phyloP scores from a whole-genome alignment of 2,329 filamentous ascomycete species.

The Fusarium nanum region DNA sequence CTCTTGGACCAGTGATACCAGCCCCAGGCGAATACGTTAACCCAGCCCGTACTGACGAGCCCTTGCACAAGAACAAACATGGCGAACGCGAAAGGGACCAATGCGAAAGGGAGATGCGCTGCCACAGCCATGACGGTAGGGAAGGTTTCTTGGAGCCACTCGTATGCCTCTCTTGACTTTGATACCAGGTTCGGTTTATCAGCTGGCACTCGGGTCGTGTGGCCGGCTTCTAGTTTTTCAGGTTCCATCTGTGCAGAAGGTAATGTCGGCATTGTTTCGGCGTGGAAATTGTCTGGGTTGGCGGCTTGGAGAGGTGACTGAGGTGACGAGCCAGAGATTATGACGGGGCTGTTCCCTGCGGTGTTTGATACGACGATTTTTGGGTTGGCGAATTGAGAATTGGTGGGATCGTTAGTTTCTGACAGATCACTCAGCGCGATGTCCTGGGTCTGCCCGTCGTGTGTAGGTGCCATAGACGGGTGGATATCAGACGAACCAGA shows the following conservation, averaged over 20 bases:
- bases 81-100: conserved; percentile 77
- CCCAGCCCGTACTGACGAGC: conserved; percentile 79
- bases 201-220: fast-evolving
- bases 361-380: conserved; percentile 11
- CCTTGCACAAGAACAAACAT: conserved; percentile 83
- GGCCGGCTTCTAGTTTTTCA: neutral
- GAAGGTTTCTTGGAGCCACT: conserved; percentile 77
- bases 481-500: neutral
- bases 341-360: conserved; percentile 9
- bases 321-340: conserved; percentile 2
- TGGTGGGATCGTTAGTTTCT: fast-evolving
- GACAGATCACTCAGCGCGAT: neutral
- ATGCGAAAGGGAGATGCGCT: conserved; percentile 72
- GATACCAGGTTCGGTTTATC: conserved; percentile 64
- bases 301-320: neutral
- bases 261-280: neutral
- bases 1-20: conserved; percentile 79
- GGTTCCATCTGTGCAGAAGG: conserved; percentile 10
- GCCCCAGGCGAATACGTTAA: conserved; percentile 76
- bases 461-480: neutral
- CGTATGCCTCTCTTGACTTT: conserved; percentile 55
- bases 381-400: neutral
- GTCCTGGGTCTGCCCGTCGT: neutral
- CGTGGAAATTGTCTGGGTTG: neutral
- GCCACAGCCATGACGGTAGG: conserved; percentile 75